phyloP scores from a whole-genome alignment of 495 filamentous ascomycete species.

The Tricharina praecox region DNA sequence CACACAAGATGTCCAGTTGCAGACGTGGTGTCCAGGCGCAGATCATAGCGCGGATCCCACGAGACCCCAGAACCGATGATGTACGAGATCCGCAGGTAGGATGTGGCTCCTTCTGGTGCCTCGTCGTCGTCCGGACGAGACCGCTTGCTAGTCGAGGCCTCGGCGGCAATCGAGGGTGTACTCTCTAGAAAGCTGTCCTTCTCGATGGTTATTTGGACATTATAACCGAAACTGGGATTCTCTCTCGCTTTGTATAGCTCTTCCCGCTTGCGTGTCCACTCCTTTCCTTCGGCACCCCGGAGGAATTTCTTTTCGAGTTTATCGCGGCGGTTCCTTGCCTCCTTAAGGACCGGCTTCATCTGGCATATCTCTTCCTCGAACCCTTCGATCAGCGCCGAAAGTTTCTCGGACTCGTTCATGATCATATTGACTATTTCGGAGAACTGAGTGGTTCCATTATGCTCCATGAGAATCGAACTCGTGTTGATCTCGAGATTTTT shows the following conservation, averaged over 20 bases:
- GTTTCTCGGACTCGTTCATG: too few species aligned
- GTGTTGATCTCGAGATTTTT: too few species aligned
- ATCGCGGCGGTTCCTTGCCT: too few species aligned
- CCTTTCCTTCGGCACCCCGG: too few species aligned
- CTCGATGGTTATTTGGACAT: constrained; percentile 42
- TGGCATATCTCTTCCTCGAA: too few species aligned
- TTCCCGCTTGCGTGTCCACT: constrained; percentile 30
- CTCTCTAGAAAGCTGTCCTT: not conserved
- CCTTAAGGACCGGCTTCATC: too few species aligned
- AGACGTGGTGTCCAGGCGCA: constrained; percentile 40
- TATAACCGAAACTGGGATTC: too few species aligned
- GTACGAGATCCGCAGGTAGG: constrained; percentile 41
- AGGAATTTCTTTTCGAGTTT: too few species aligned
- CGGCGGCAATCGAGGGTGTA: not conserved
- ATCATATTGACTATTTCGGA: too few species aligned
- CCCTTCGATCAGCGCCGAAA: too few species aligned
- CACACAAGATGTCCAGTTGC: constrained; percentile 42
- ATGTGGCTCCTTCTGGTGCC: not conserved
- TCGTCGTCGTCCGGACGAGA: constrained; percentile 14
- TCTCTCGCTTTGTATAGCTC: constrained; percentile 38
- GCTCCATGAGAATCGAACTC: not conserved
- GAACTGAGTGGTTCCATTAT: too few species aligned
- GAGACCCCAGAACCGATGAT: constrained; percentile 43
- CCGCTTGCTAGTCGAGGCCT: constrained; percentile 1
- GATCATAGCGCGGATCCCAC: constrained; percentile 51